A percentile compares a stretch with the other conserved stretches of the same genome.
Conservation (phyloP, 768 basidiomycete genomes). For the Boletus reticulatus region DNA sequence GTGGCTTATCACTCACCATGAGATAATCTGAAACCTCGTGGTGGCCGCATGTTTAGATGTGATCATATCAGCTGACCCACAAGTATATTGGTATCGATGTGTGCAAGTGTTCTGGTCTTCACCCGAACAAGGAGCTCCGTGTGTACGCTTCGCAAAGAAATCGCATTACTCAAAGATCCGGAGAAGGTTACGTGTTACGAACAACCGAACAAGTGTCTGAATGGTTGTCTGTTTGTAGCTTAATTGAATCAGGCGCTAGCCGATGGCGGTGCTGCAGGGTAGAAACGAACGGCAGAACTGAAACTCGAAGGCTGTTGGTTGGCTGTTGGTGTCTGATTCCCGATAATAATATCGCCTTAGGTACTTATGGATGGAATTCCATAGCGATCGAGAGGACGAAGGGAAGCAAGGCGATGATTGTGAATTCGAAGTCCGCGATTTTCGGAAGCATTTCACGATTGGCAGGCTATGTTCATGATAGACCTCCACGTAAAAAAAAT, state of each 20-base stretch:
- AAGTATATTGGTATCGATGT: conserved; percentile 1
- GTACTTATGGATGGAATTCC: background rate
- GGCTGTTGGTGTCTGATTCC: conserved; percentile 5
- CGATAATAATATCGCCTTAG: conserved; percentile 13
- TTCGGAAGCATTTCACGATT: conserved; percentile 22
- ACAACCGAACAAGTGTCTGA: background rate
- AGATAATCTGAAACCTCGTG: conserved; percentile 24
- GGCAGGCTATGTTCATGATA: conserved; percentile 1
- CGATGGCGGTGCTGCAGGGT: conserved; percentile 16
- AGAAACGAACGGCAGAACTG: background rate
- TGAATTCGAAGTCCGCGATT: conserved; percentile 26
- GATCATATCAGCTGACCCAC: conserved; percentile 18
- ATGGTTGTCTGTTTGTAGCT: conserved; percentile 1
- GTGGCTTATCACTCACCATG: background rate
- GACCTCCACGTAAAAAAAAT: conserved; percentile 21
- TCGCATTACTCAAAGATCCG: background rate
- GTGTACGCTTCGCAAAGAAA: background rate
- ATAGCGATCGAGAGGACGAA: conserved; percentile 9
- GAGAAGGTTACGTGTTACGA: background rate
- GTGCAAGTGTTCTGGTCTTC: background rate
- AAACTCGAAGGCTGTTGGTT: conserved; percentile 5
- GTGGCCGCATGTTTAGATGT: conserved; percentile 21
- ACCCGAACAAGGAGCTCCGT: conserved; percentile 6
- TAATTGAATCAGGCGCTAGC: conserved; percentile 5
- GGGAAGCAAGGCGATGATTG: background rate